Evolutionary conservation across 2,329 filamentous ascomycete genomes (phyloP), one percentile per base, ranked within the genome.

Genomic region (Colletotrichum coccodes): DNA sequence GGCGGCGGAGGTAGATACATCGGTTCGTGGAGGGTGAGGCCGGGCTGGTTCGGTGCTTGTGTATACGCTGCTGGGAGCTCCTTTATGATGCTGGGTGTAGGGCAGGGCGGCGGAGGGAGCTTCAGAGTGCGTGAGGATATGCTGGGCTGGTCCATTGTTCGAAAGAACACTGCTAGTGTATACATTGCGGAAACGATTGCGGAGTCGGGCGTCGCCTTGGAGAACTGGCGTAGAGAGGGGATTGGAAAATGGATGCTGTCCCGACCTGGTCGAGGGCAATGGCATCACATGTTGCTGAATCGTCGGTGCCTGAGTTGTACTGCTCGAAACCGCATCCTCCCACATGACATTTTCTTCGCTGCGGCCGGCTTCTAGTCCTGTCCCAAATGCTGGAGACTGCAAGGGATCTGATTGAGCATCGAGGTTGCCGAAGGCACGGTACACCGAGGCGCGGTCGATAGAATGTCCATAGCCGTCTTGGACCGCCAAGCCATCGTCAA

Each of bases 401-500:
- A 34, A 50, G 12, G 38, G 18, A 6, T n/a, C 5, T 9, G 49
- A 11, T 46, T 21, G 21, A 18, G 26, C 3, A 3, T 12, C n/a
- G 16, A 9, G 3, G 40, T 8, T 11, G 18, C 26, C 30, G 32
- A 70, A 62, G 14, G 28, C 42, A 12, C 57, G 57, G 14, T 68
- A 57, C 2, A 62, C 12, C 23, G 54, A 70, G 9, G 32, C 36
- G n/a, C 30, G 53, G 18, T 68, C 63, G 11, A 68, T 53, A n/a
- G 28, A 36, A 14, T 21, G 14, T 4, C 40, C 57, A 7, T 53
- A 28, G 16, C 30, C 28, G 34, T 50, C 68, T 23, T 40, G 36
- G 18, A 34, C 23, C n/a, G 56, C 49, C 26, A 62, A 40, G 14
- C 30, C 57, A 11, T 63, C 49, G 36, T 62, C 57, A 34, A 52